These are phyloP conservation scores for Obba rivulosa DNA, from an alignment of 768 basidiomycete species.

Conservation along the genomic window DNA sequence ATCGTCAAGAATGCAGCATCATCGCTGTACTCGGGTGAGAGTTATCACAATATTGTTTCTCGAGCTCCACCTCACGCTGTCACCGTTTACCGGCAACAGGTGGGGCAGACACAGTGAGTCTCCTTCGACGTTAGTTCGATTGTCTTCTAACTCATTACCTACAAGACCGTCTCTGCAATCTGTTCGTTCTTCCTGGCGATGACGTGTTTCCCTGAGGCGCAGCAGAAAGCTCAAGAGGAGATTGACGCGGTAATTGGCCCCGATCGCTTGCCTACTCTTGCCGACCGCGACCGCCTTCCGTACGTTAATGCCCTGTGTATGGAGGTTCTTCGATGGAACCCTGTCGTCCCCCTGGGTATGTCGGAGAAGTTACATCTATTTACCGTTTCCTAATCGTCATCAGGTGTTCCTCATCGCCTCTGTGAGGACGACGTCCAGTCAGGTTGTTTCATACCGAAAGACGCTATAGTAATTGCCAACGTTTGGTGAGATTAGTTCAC, in stretches of 20 bases:
- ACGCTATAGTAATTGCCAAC: constrained; percentile 38
- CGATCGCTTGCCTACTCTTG: constrained; percentile 40
- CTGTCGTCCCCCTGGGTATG: constrained; percentile 28
- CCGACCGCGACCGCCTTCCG: constrained; percentile 14
- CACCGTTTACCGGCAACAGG: not conserved
- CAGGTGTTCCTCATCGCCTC: constrained; percentile 25
- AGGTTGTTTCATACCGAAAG: constrained; percentile 54
- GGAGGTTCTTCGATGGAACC: constrained; percentile 33
- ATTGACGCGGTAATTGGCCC: constrained; percentile 27
- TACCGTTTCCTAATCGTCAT: not conserved
- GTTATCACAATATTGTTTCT: constrained; percentile 7
- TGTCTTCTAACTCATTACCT: too few relatives aligned
- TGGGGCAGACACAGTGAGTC: constrained; percentile 12
- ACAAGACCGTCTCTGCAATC: not conserved
- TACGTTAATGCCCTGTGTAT: constrained; percentile 22
- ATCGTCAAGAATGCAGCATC: constrained; percentile 55
- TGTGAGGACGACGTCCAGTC: constrained; percentile 54
- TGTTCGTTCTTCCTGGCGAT: constrained; percentile 26
- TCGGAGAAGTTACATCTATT: not conserved
- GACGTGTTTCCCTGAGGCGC: constrained; percentile 30
- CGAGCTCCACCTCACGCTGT: not conserved
- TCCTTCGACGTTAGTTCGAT: not conserved
- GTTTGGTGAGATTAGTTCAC: constrained; percentile 24
- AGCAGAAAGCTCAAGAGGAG: constrained; percentile 33
- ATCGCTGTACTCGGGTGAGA: constrained; percentile 7